phyloP scores from a whole-genome alignment of 345 rosid genomes.

The Camelina neglecta region DNA sequence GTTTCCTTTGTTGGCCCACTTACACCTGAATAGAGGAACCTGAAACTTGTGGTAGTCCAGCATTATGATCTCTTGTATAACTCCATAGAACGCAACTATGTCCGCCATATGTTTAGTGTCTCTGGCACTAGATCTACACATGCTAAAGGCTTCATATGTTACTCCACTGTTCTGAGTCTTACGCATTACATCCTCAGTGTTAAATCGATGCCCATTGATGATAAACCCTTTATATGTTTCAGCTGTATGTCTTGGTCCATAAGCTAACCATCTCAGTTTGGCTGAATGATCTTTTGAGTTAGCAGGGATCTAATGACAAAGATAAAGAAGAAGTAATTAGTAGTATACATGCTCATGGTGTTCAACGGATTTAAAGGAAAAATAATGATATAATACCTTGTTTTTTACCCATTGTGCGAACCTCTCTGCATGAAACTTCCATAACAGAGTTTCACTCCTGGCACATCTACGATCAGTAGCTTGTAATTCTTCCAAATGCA shows the following conservation, averaged over 20 bases:
- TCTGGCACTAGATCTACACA: background rate
- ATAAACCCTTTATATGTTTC: background rate
- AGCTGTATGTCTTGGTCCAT: background rate
- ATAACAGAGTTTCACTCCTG: background rate
- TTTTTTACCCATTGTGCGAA: background rate
- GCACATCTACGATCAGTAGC: background rate
- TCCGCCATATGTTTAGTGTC: background rate
- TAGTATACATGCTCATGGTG: too few relatives aligned
- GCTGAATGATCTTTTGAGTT: background rate
- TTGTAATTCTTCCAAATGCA: conserved; percentile 4
- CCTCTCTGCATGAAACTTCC: background rate
- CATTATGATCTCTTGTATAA: background rate
- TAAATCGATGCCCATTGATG: background rate
- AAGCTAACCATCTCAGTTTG: too few relatives aligned
- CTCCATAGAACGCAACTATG: background rate
- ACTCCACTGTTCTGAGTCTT: too few relatives aligned
- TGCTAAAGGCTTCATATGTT: background rate
- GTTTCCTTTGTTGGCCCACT: background rate
- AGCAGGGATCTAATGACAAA: background rate
- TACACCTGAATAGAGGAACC: background rate
- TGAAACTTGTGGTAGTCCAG: background rate
- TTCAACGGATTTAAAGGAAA: too few relatives aligned
- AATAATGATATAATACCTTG: too few relatives aligned
- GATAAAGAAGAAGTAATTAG: too few relatives aligned
- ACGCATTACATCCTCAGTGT: too few relatives aligned